phyloP scores from a whole-genome alignment of 139 green algal species.

The Zygnema circumcarinatum region DNA sequence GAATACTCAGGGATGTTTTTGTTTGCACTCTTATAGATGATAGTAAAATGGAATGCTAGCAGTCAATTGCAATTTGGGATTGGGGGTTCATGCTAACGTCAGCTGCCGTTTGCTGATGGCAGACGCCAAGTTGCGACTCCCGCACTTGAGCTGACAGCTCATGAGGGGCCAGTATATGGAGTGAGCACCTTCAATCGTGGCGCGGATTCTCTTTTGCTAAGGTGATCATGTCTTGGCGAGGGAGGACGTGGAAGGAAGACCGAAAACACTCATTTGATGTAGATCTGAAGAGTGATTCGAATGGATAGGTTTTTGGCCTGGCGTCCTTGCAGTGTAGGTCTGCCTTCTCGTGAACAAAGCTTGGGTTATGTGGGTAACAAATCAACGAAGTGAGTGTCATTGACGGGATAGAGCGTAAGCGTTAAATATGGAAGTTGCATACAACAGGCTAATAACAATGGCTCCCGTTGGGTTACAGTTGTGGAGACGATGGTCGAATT shows the following conservation, averaged over 20 bases:
- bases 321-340: background rate
- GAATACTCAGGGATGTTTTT: background rate
- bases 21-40: no score
- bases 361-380: background rate
- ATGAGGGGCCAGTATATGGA: slow-evolving; percentile 1
- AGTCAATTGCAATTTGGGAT: no score
- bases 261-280: background rate
- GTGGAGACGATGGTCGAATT: slow-evolving; percentile 9
- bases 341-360: background rate
- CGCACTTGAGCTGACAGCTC: background rate
- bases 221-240: background rate
- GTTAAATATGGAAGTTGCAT: background rate
- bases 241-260: background rate
- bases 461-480: background rate
- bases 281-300: background rate
- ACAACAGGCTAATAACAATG: background rate
- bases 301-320: no score
- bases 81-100: background rate
- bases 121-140: background rate
- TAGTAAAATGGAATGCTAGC: no score
- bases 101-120: background rate
- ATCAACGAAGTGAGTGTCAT: background rate
- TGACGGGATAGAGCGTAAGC: background rate
- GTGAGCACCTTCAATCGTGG: background rate
- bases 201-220: slow-evolving; percentile 3